Percentiles rank a stretch among this genome's conserved stretches.
These are phyloP conservation scores for Camellia oleifera DNA, from an alignment of 179 eudicot species.

Conservation along the genomic window DNA sequence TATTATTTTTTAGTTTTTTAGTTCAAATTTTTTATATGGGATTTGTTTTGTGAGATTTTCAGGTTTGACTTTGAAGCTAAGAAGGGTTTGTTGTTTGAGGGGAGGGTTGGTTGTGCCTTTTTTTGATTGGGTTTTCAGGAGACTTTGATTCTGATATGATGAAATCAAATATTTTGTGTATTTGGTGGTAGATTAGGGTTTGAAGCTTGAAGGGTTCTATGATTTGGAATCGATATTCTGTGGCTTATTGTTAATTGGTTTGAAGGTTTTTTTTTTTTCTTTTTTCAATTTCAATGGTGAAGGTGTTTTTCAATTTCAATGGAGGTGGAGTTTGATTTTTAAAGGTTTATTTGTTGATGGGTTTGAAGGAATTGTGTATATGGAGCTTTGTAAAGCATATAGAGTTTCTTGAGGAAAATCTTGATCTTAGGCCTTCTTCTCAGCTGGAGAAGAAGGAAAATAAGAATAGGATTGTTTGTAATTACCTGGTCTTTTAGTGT, in stretches of 20 bases:
- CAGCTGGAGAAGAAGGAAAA: constrained; percentile 15
- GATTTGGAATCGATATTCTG: constrained; percentile 14
- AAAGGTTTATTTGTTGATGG: constrained; percentile 36
- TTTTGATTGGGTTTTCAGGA: not conserved
- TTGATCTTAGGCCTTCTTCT: constrained; percentile 11
- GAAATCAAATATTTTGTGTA: not conserved
- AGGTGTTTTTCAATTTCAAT: constrained; percentile 18
- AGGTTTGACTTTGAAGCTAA: constrained; percentile 13
- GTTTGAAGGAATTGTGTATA: constrained; percentile 21
- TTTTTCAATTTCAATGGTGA: constrained; percentile 12
- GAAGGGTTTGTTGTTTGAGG: not conserved
- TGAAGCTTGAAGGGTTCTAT: not conserved
- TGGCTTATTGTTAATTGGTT: constrained; percentile 10
- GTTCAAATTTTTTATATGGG: too few relatives aligned
- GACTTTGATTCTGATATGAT: not conserved
- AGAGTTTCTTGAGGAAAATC: constrained; percentile 15
- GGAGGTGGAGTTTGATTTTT: constrained; percentile 13
- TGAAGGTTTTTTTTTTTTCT: not conserved
- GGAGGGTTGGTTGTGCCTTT: not conserved
- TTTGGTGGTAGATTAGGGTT: not conserved
- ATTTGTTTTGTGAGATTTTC: too few relatives aligned
- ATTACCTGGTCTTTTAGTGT: constrained; percentile 17
- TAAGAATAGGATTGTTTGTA: constrained; percentile 13
- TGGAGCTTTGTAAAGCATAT: constrained; percentile 19
- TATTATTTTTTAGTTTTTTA: too few relatives aligned